Base-by-base conservation (phyloP, 2,329 filamentous ascomycete genomes). In the Pleurostoma richardsiae region DNA sequence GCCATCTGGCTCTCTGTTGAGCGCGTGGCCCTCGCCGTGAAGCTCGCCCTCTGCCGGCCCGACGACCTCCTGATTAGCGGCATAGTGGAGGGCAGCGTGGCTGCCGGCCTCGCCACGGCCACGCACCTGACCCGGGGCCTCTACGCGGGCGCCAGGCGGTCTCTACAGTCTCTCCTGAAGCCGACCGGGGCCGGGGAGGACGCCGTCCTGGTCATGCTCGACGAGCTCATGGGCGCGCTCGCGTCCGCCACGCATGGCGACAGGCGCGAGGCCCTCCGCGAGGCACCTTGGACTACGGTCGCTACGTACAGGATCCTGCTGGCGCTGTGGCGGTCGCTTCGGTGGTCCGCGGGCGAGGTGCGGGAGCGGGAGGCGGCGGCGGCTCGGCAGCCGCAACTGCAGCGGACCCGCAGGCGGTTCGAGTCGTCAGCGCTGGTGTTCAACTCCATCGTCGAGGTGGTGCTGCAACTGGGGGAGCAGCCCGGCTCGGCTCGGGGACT, bases 51-150 rank as follows among this genome's bases (percentile, higher is more conserved):
- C 8, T 64, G 57, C 43, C 61, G 58, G 19, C 63, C 63, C 0
- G 63, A 66, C 38, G 55, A 62, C 42, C 53, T 66, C 1, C 46
- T 66, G 4, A 59, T 66, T n/a, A 59, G 59, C 6, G 63, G 63
- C 3, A 62, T 66, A 26, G 60, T 66, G 6, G 62, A 66, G 10
- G 61, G 56, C 30, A 63, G 54, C 19, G 47, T 64, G 2, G 50
- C 58, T 1, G 61, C 59, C 6, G 61, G 61, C 2, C 49, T 65
- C n/a, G 62, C 62, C 39, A 54, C 60, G 6, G 54, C 59, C 1
- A 62, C 57, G 3, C 62, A 65, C 41, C 49, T 64, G 8, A 59
- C 55, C 0, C 41, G 58, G 29, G 60, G 58, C 3, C 52, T 52
- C 5, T 56, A 60, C 40, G 49, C 59, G 3, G 56, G 59, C 4